These are phyloP conservation scores for Hypoxylon lienhwacheense DNA, from an alignment of 495 filamentous ascomycete genomes.

Conservation along the genomic window DNA sequence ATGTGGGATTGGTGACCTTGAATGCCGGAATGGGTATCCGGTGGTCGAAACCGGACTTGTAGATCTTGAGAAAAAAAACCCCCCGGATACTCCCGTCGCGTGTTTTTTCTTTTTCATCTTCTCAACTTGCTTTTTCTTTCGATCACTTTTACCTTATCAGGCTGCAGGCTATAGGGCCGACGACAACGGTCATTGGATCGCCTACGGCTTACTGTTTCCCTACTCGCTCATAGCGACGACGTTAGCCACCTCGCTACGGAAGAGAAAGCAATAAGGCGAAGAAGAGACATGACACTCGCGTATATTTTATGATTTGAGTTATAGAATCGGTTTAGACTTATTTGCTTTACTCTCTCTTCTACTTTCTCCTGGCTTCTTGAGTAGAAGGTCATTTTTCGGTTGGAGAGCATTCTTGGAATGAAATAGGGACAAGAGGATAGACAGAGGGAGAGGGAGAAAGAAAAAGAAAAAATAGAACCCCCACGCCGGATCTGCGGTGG, in stretches of 20 bases:
- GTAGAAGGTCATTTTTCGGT: slow-evolving; percentile 3
- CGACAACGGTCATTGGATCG: slow-evolving; percentile 13
- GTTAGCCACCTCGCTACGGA: slow-evolving; percentile 4
- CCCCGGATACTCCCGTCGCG: slow-evolving; percentile 30
- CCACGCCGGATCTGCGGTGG: slow-evolving; percentile 21
- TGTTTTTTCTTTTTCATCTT: too few relatives aligned
- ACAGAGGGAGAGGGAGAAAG: too few relatives aligned
- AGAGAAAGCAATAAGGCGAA: not conserved
- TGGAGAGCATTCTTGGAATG: slow-evolving; percentile 3
- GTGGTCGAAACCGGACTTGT: slow-evolving; percentile 18
- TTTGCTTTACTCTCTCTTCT: not conserved
- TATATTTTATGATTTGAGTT: too few relatives aligned
- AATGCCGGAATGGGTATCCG: slow-evolving; percentile 23
- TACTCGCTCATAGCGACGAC: not conserved
- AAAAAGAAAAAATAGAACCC: slow-evolving; percentile 16
- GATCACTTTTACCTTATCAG: slow-evolving; percentile 3
- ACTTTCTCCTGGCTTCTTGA: slow-evolving; percentile 2
- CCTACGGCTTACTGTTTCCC: not conserved
- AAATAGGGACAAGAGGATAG: too few relatives aligned
- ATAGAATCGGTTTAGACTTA: slow-evolving; percentile 13
- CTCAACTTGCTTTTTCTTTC: too few relatives aligned
- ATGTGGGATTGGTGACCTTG: slow-evolving; percentile 21
- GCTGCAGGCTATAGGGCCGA: slow-evolving; percentile 6
- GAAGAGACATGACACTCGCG: too few relatives aligned
- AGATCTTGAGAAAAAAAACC: slow-evolving; percentile 10